Base-by-base conservation (phyloP, 805 yeast species). In the Kodamaea restingae region DNA sequence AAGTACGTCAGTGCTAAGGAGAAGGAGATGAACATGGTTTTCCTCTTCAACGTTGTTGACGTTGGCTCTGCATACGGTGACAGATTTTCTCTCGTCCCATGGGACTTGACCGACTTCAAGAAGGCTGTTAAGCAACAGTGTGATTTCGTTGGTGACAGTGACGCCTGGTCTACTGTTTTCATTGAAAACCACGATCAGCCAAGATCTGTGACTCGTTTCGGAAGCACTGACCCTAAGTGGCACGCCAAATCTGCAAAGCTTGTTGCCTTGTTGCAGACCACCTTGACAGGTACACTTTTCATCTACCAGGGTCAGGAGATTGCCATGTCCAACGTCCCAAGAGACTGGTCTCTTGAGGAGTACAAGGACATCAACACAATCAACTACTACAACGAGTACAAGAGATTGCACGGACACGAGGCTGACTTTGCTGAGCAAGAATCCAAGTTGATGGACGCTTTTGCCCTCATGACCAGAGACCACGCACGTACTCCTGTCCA, bases 221-320 rank as follows among this genome's bases (percentile, higher is more conserved):
- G 77, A 34, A 63, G 65, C 54, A 70, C 64, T 36, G 56, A 66
- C 47, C 51, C 29, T 42, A 54, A 56, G 32, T 52, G 39, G 50
- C 54, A 32, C 40, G 46, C 47, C 9, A 48, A 52, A 40, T 65
- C 76, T 20, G 76, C 77, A 20, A 77, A 77, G 56, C 55, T 75
- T 51, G 51, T 77, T 44, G 65, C 78, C 12, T 44, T 70, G 34
- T 54, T 77, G 51, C 67, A 70, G 44, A 40, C 64, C 9, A 50
- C 78, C 10, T 63, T 75, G 46, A 70, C 76, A 20, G 81, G 83
- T 35, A 75, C 82, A 10, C 55, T 75, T 39, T 78, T 65, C 56
- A 58, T 78, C 28, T 78, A 76, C 56, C 81, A 78, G 56, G 83
- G 82, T 37, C 83, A 78, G 54, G 83, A 78, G 49, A 60, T 78